Evolutionary conservation across 2,329 filamentous ascomycete genomes (phyloP), one percentile per base, ranked within the genome.

Genomic region (Paecilomyces dactylethromorphus): DNA sequence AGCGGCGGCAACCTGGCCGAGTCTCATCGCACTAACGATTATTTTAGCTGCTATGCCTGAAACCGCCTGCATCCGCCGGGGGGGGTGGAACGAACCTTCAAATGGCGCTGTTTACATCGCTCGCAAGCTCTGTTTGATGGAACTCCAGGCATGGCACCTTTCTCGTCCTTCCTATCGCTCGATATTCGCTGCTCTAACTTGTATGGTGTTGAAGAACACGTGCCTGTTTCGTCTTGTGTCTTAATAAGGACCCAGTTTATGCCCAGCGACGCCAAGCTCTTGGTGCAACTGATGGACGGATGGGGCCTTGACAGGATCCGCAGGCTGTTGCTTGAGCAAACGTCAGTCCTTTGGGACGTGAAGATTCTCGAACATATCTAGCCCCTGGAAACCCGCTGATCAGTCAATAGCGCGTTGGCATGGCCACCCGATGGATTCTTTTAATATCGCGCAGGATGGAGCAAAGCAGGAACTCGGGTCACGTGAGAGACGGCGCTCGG

Each of bases 41-140:
- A 56, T 59, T 56, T 53, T 18, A 21, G 3, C 18, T 21, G 53
- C 3, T 5, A 26, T 31, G 29, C 7, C 18, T 31, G n/a, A 18
- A 13, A 33, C 13, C 3, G 21, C 39, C 33, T 7, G 8, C 4
- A 32, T 29, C 35, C 35, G 39, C 10, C 12, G 26, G 15, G 29
- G 18, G 11, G 32, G 35, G 15, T n/a, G n/a, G n/a, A n/a, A 33
- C 56, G 11, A 55, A 74, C 73, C 68, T 75, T 75, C 32, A 75
- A 56, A 64, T 75, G 73, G 35, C 69, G 66, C 60, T 74, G 74
- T 57, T 75, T 75, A 65, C 73, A 75, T 62, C 72, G 68, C 61
- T 74, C 71, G 56, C 73, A 75, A 31, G 71, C 70, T 59, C 73
- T 75, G 59, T 75, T 75, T 4, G 73, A 75, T 7, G 73, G 73